Evolutionary conservation across 768 basidiomycete genomes (phyloP), one percentile per base, ranked within the genome.

Genomic region (Boletellus emodensis): DNA sequence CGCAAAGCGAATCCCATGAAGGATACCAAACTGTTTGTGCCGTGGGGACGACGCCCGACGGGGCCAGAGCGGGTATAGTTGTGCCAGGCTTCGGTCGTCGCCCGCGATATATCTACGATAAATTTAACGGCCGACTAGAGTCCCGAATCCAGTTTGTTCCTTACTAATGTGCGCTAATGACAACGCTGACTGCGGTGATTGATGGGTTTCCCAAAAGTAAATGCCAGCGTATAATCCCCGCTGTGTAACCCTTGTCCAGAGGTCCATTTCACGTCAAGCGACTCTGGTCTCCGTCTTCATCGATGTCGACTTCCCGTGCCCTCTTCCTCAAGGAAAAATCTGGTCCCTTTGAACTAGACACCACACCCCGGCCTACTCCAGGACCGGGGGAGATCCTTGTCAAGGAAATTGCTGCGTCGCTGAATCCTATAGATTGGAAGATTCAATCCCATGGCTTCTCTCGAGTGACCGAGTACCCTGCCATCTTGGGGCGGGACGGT

Each of bases 361-460:
- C 51, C 33, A 61, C 35, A 41, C 33, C 48, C 10, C 2, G 33
- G 0, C 55, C 55, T 15, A 26, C 38, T 18, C 77, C 78, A 0
- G 71, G 72, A 0, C 65, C 70, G 1, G 71, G 71, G 24, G 75
- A 79, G 45, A 46, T 79, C 30, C 66, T 79, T 39, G 63, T 79
- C 55, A 74, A 72, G 55, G 60, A 75, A 32, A 48, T 66, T 33
- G 60, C 78, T 2, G 66, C 73, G 0, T 70, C 65, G 9, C 52
- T 80, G 20, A 78, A 80, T 51, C 79, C 79, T 6, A 54, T 71
- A 11, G 78, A 82, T 47, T 64, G 63, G 63, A 66, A 60, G 44
- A 56, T 66, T 8, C 64, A 56, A 46, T 17, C 40, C 4, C 17
- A 34, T 1, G 52, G 54, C 4, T 20, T 20, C 20, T 0, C 45